Conservation (phyloP, 2,329 filamentous ascomycete genomes). For the Penicillium rolfsii region DNA sequence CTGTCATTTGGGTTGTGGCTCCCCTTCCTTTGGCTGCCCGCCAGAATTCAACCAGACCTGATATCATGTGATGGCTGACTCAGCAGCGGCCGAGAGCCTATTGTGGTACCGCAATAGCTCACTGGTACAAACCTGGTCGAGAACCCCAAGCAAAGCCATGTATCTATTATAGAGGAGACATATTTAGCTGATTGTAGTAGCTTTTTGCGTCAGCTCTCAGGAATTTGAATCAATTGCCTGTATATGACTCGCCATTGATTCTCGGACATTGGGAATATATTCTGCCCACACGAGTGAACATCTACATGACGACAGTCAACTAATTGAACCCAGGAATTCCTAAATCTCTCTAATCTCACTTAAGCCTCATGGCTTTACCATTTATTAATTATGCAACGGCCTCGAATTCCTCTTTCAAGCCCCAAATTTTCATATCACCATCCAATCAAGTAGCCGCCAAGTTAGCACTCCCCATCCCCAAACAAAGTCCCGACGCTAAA, state of each 20-base stretch:
- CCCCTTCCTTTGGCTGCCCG: slow-evolving; percentile 28
- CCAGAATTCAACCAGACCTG: slow-evolving; percentile 31
- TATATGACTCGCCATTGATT: background rate
- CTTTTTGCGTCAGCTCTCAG: too few species aligned
- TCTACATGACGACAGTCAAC: background rate
- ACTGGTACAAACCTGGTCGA: background rate
- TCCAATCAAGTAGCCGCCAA: slow-evolving; percentile 10
- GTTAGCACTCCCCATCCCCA: slow-evolving; percentile 7
- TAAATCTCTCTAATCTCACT: background rate
- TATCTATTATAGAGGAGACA: background rate
- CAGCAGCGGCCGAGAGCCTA: slow-evolving; percentile 10
- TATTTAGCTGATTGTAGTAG: background rate
- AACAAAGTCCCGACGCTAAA: slow-evolving; percentile 14
- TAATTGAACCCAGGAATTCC: background rate
- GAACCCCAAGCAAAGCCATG: background rate
- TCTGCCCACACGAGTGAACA: background rate
- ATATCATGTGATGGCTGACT: slow-evolving; percentile 36
- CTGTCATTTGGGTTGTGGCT: slow-evolving; percentile 28
- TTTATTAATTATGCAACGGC: fast-evolving
- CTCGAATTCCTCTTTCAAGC: background rate
- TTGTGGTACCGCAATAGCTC: too few species aligned
- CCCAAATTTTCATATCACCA: background rate
- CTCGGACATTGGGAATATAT: background rate
- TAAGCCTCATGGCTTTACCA: background rate
- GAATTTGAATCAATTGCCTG: too few species aligned